These are phyloP conservation scores for Parathielavia hyrcaniae DNA, from an alignment of 495 filamentous ascomycete genomes.

Conservation along the genomic window DNA sequence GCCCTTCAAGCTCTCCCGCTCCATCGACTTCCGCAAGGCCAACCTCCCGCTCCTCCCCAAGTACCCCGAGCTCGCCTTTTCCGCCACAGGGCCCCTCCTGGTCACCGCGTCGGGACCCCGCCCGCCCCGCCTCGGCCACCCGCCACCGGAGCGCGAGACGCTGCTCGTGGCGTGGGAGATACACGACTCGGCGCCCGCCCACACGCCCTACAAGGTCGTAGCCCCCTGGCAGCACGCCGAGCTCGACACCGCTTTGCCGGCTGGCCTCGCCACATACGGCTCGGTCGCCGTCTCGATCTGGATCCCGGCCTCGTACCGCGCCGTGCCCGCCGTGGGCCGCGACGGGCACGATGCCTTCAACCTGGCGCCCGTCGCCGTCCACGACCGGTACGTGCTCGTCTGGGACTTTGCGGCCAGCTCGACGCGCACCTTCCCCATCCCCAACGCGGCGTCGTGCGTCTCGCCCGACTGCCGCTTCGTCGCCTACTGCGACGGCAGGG, in stretches of 20 bases:
- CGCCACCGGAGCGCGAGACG: constrained; percentile 32
- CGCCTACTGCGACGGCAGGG: constrained; percentile 30
- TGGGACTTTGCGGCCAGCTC: constrained; percentile 34
- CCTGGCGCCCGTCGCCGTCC: constrained; percentile 27
- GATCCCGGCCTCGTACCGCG: constrained; percentile 34
- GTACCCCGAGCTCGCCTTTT: constrained; percentile 36
- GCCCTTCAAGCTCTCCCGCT: constrained; percentile 60
- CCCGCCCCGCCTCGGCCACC: constrained; percentile 31
- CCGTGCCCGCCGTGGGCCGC: constrained; percentile 24
- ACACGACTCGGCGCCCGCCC: constrained; percentile 18
- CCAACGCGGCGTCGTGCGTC: constrained; percentile 31
- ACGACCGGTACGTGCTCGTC: constrained; percentile 30
- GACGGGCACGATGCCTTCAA: constrained; percentile 22
- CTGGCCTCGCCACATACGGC: constrained; percentile 31
- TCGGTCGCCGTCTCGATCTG: constrained; percentile 33
- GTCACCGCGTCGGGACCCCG: constrained; percentile 34
- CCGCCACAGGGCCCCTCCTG: constrained; percentile 31
- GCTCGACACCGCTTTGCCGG: constrained; percentile 34
- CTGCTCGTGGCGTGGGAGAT: constrained; percentile 35
- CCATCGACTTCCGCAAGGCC: constrained; percentile 52
- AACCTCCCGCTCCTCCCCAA: constrained; percentile 33
- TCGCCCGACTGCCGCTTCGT: constrained; percentile 35
- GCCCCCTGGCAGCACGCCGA: constrained; percentile 34
- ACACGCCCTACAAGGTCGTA: constrained; percentile 33
- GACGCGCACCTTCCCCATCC: constrained; percentile 34